phyloP scores from a whole-genome alignment of 148 eudicot genomes.

The Rhododendron ovatum region DNA sequence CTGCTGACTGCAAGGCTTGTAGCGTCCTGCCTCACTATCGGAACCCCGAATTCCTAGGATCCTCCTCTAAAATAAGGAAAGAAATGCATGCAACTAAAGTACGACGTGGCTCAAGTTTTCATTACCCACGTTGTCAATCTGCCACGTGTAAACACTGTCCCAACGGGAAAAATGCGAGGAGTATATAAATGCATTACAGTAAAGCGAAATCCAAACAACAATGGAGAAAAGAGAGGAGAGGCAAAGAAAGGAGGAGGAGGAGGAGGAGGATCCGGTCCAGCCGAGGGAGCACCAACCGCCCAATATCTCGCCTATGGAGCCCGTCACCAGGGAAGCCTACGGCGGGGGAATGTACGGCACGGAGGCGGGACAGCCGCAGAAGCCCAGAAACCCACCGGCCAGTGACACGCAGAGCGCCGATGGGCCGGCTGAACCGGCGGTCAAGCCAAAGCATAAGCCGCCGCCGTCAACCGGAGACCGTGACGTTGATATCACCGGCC shows the following conservation, averaged over 20 bases:
- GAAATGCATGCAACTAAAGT: not conserved
- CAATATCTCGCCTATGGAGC: slow-evolving; percentile 43
- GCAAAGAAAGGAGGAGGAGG: not conserved
- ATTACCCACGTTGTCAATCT: not conserved
- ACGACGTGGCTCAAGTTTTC: not conserved
- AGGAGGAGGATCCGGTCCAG: not conserved
- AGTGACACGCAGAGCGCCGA: slow-evolving; percentile 75
- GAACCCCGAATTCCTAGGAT: not conserved
- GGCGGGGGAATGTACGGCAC: slow-evolving; percentile 82
- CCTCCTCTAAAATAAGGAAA: not conserved
- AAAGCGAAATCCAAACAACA: not conserved
- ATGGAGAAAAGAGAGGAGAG: not conserved
- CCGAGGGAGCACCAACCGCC: slow-evolving; percentile 19
- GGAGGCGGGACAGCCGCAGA: slow-evolving; percentile 18
- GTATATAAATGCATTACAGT: not conserved
- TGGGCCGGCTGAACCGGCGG: slow-evolving; percentile 44
- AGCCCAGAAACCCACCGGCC: slow-evolving; percentile 35
- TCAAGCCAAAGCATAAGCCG: slow-evolving; percentile 43
- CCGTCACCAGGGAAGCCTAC: slow-evolving; percentile 58
- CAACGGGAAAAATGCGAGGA: not conserved
- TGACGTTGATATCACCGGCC: slow-evolving; percentile 71
- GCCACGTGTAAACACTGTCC: not conserved
- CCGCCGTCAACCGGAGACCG: slow-evolving; percentile 69
- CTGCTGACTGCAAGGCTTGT: no score
- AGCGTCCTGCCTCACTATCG: no score